Base-by-base conservation (phyloP, 768 basidiomycete species). In the Lactifluus pinguis region DNA sequence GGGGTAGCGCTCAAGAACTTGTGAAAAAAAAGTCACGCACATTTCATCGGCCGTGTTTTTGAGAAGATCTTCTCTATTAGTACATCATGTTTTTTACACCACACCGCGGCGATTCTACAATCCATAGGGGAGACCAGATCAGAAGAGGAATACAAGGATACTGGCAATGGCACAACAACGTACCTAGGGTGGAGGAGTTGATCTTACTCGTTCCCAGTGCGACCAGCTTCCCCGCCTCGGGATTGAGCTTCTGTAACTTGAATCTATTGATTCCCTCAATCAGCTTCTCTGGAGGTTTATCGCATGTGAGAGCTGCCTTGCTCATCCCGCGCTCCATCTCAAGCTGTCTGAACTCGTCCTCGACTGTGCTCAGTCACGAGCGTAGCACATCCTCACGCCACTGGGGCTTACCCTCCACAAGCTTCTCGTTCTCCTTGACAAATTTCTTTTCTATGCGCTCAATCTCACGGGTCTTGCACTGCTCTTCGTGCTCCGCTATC, bases 141-240 rank as follows among this genome's bases (percentile, higher is more conserved):
- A 42, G 51, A 21, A 55, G 36, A 38, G 6, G 36, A 10, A 38
- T 10, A 13, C 36, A 38, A 9, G 11, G 36, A 38, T 10, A 38
- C 11, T 38, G 36, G 36, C 13, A 49, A 30, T 4, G 3, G 15
- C 13, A 45, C 25, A 19, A 55, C 19, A 17, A 56, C n/a, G 54
- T 69, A 88, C 88, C 90, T 81, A 68, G 90, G 89, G 71, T 92
- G 93, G 67, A 99, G 78, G 73, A 99, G 71, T 98, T 98, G 75
- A 98, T 98, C 83, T 95, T 95, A 87, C 89, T 95, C 54, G 94
- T 95, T 49, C 90, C 88, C 69, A 95, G 76, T 21, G 92, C 89
- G 67, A 95, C 86, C 72, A 94, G 92, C 75, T n/a, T 98, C 60
- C 92, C 92, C 50, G 91, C 93, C 69, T 98, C 95, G 57, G 88